Conservation (phyloP, 345 rosid genomes). For the Brassica napus region DNA sequence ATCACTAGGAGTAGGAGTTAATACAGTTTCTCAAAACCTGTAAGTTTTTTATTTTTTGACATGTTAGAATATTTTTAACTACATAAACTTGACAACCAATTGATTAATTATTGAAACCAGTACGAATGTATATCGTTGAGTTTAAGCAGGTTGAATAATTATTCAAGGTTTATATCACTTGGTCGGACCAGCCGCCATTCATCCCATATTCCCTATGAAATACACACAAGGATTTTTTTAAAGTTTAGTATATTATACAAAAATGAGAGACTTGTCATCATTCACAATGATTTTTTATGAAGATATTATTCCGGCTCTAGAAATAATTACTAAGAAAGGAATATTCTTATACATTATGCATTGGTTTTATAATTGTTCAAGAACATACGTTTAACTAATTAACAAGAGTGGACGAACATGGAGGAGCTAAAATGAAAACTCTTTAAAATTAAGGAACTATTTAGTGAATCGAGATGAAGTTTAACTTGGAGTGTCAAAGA, state of each 20-base stretch:
- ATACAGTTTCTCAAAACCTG: neutral
- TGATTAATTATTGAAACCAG: neutral
- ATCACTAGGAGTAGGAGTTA: neutral
- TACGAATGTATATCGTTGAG: neutral
- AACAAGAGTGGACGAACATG: neutral
- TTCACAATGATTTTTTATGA: neutral
- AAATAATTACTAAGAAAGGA: neutral
- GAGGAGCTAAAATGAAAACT: neutral
- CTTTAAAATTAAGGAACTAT: neutral
- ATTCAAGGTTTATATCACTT: neutral
- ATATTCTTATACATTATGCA: neutral
- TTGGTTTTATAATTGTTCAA: neutral
- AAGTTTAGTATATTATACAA: neutral
- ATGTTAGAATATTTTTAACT: neutral
- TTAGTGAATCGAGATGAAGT: constrained; percentile 27
- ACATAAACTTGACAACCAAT: neutral
- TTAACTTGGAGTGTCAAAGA: constrained; percentile 21
- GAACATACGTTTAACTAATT: neutral
- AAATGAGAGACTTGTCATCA: neutral
- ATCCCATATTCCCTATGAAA: neutral
- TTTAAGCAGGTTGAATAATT: neutral
- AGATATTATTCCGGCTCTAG: neutral
- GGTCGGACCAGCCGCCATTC: neutral
- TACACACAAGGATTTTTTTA: neutral
- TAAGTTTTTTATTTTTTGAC: neutral